Percentiles rank a stretch among this genome's conserved stretches.
These are phyloP conservation scores for Lactarius trivialis DNA, from an alignment of 768 basidiomycete genomes.

Conservation along the genomic window DNA sequence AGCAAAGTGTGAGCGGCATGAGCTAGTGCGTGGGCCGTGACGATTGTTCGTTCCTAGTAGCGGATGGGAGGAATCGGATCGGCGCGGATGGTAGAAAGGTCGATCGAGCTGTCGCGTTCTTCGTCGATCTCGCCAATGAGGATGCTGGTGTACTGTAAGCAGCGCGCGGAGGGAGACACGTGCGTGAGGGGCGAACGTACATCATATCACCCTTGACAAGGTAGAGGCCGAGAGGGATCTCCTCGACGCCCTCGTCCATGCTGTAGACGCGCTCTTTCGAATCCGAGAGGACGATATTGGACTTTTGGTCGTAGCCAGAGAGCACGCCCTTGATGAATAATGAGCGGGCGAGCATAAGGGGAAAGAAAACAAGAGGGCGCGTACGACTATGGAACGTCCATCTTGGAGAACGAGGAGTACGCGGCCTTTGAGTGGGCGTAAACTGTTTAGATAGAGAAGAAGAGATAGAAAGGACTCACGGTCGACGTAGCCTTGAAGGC, in stretches of 20 bases:
- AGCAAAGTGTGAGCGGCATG: not conserved
- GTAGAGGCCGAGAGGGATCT: conserved; percentile 90
- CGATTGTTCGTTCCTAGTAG: conserved; percentile 39
- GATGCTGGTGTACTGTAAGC: conserved; percentile 38
- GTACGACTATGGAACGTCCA: conserved; percentile 87
- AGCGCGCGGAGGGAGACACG: not conserved
- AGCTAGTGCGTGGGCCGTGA: not conserved
- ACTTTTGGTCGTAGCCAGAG: conserved; percentile 91
- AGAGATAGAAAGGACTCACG: conserved; percentile 39
- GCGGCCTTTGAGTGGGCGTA: conserved; percentile 45
- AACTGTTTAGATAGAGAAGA: not conserved
- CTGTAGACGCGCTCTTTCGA: conserved; percentile 91
- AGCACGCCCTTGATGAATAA: conserved; percentile 61
- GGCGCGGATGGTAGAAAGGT: conserved; percentile 73
- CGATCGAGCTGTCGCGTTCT: conserved; percentile 65
- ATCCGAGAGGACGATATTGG: conserved; percentile 92
- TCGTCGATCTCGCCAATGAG: conserved; percentile 86
- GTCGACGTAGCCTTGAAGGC: conserved; percentile 88
- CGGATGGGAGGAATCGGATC: conserved; percentile 82
- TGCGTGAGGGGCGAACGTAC: conserved; percentile 45
- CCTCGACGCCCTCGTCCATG: conserved; percentile 87
- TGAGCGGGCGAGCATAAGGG: not conserved
- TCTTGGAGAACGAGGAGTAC: conserved; percentile 95
- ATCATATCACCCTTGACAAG: conserved; percentile 98
- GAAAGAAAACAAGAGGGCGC: conserved; percentile 24